Evolutionary conservation across 1,139 yeast genomes (phyloP), one percentile per base, ranked within the genome.

Genomic region (Lodderomyces beijingensis): DNA sequence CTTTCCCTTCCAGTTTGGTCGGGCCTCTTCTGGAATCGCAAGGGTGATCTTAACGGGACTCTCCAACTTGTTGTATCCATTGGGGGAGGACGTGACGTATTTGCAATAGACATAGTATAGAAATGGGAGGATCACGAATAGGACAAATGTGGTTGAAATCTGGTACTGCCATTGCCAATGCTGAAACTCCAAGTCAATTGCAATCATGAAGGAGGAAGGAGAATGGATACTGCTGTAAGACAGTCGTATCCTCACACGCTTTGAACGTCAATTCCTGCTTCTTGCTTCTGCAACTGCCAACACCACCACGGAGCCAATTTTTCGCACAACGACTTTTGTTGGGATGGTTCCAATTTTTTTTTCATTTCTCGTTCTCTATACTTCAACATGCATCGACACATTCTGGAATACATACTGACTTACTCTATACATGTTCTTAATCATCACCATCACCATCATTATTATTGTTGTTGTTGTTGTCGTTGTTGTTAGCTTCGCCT

Each of bases 1-100:
- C 48, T 78, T 81, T 4, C 96, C 95, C 54, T 88, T 87, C 96
- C 96, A 88, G 53, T 87, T 93, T 4, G 89, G 88, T 47, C 79
- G 74, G 8, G 95, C 93, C 48, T 85, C 91, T 41, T 77, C 87
- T 2, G 96, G 96, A 23, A 81, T 63, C 5, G 79, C 71, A 10
- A 81, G 50, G 29, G 70, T 67, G 44, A 82, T 66, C 43, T 71
- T 77, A 19, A 59, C 46, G 3, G 75, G 71, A 25, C 62, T 68
- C 44, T 68, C 75, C 12, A 65, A 45, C 38, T 62, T 65, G 41
- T 67, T 66, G 49, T 65, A 65, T 34, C 58, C 51, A 43, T 68
- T 68, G 17, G 74, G 73, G 8, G 54, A 50, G 11, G 50, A 50
- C 14, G 70, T 54, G 32, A 67, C 51, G 44, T 67, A 68, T 43